Base-by-base conservation (phyloP, 2,329 filamentous ascomycete species). In the Fusarium secorum region DNA sequence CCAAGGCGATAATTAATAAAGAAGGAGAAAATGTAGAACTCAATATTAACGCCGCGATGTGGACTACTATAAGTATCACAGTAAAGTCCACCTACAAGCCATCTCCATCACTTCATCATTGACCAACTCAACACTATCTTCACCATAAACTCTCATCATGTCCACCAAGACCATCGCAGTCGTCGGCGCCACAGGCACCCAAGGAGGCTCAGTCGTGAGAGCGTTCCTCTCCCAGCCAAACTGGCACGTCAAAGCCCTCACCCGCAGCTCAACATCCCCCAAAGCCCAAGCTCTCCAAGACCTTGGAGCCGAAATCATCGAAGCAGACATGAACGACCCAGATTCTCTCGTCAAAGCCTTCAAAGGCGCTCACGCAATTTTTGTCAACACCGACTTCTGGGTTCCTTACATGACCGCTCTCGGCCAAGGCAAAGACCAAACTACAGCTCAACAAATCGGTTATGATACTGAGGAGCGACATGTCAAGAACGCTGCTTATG, bases 321-420 rank as follows among this genome's bases (percentile, higher is more conserved):
- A 76, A 56, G 85, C 83, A 15, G 80, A 87, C 41, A 75, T 86
- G 46, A 78, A 83, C 41, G 79, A 85, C 45, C 64, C 75, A 4
- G 72, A 73, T 0, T 79, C 80, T 14, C 78, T 87, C 14, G 66
- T 78, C 35, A 45, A 70, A 0, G 83, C 82, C 2, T 86, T 86
- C 60, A 24, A 72, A 7, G 82, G 80, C 5, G 84, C 82, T 6
- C 79, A 83, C 60, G 75, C 82, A 51, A 85, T 89, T 64, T 88
- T 88, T 74, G 78, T 80, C 71, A 84, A 86, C 45, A 88, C 86
- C 0, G 82, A 88, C 64, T 88, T 86, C 75, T 88, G 83, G 82
- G 79, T 81, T 35, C 77, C 80, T 5, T 86, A 84, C 68, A 78
- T 78, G 60, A 72, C 78, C 4, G 75, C 80, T 0, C 78, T 84